Base-by-base conservation (phyloP, 2,329 filamentous ascomycete species). In the Cladorrhinum sp. region DNA sequence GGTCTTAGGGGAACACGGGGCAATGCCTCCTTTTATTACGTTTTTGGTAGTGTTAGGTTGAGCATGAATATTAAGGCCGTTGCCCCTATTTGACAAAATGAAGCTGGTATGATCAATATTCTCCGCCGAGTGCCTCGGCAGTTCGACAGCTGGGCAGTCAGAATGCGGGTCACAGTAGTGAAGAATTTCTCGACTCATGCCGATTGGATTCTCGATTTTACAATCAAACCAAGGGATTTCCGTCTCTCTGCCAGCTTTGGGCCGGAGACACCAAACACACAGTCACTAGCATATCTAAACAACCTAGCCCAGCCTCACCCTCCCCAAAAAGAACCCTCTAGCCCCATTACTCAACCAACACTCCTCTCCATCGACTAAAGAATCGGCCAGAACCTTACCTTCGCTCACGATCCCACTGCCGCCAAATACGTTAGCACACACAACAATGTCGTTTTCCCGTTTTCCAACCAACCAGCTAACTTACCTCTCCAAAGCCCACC, bases 271-370 rank as follows among this genome's bases (percentile, higher is more conserved):
- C 12, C 33, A 36, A 16, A 10, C 8, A 36, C 3, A 36, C 33
- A 36, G 7, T 36, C 33, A 36, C 33, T 36, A 9, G 33, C 33
- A 36, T 36, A 9, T 36, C 14, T 36, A 16, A 16, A 16, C 12
- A 9, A 16, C 3, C 62, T 52, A 61, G n/a, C 14, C 42, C 58
- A 78, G 64, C 18, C 63, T 67, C 33, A 83, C 65, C 46, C 66
- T 76, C 0, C 82, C 84, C 60, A 73, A 77, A 12, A 87, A 79
- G 66, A 96, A 96, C 0, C 94, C 94, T 65, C 89, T 83, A 1
- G 94, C 89, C 0, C 90, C 92, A 73, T 94, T 97, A 73, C 92
- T 96, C 57, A 97, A 76, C 90, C 92, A 96, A 64, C 93, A 89
- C 57, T 87, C 81, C 73, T 97, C 93, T 1, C 88, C 90, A 65